Conservation (phyloP, 257 asterid species). For the Petrea volubilis region DNA sequence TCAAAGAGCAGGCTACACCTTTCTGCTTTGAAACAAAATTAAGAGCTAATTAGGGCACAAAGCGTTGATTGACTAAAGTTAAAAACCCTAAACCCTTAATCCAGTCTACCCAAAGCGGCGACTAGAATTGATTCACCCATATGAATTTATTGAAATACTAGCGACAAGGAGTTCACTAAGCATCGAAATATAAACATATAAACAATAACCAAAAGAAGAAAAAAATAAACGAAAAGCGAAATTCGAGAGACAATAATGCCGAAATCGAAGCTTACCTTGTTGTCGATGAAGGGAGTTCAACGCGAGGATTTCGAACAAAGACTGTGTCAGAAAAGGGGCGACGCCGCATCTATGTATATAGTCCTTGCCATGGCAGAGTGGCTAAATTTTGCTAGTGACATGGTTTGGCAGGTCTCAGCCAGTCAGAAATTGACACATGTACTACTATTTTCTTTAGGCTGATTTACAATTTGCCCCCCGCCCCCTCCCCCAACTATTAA, state of each 20-base stretch:
- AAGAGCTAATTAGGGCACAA: conserved; percentile 1
- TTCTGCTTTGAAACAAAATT: neutral
- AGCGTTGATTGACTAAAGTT: neutral
- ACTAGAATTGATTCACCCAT: neutral
- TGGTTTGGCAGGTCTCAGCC: conserved; percentile 24
- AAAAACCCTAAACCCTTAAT: conserved; percentile 7
- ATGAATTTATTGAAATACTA: neutral
- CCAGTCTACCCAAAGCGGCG: conserved; percentile 18
- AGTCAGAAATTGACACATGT: conserved; percentile 22
- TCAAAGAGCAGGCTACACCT: neutral
- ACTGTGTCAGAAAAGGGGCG: conserved; percentile 18
- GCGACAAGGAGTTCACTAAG: neutral
- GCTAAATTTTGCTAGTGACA: conserved; percentile 27
- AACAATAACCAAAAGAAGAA: neutral
- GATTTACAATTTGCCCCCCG: too few species aligned
- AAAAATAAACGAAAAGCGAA: neutral
- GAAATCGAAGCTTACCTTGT: conserved; percentile 23
- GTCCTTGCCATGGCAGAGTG: neutral
- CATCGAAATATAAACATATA: neutral
- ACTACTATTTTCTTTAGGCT: neutral
- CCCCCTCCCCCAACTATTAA: too few species aligned
- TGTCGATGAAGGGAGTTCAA: conserved; percentile 7
- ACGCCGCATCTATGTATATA: conserved; percentile 15
- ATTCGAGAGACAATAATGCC: neutral
- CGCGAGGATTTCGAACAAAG: conserved; percentile 24